Conservation (phyloP, 345 rosid genomes). For the Noccaea caerulescens region DNA sequence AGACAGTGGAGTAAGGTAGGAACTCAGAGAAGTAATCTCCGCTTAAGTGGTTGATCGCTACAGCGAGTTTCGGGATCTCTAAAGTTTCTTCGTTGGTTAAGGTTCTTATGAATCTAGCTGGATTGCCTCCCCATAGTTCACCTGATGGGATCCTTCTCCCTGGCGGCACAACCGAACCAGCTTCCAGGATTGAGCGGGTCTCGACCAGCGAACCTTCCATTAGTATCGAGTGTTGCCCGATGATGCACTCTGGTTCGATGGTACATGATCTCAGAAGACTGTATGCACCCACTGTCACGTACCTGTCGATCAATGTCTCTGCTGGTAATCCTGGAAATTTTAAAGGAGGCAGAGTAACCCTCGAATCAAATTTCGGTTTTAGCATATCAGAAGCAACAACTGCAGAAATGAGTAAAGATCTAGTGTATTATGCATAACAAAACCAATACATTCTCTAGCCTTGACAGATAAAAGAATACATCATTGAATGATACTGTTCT, state of each 20-base stretch:
- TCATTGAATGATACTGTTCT: neutral
- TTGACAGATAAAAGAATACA: neutral
- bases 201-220: conserved; percentile 98
- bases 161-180: conserved; percentile 94
- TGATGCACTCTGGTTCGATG: conserved; percentile 96
- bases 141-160: conserved; percentile 96
- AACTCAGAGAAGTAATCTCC: conserved; percentile 76
- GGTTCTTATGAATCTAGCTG: conserved; percentile 81
- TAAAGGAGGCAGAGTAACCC: conserved; percentile 13
- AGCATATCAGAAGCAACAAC: conserved; percentile 8
- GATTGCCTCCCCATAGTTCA: conserved; percentile 99
- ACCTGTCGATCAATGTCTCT: conserved; percentile 81
- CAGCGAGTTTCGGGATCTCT: conserved; percentile 96
- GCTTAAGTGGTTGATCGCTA: conserved; percentile 87
- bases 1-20: conserved; percentile 88
- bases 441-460: conserved; percentile 18
- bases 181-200: conserved; percentile 89
- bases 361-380: neutral
- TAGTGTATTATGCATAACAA: neutral
- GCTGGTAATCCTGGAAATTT: conserved; percentile 83
- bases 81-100: conserved; percentile 88
- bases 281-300: conserved; percentile 87
- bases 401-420: neutral
- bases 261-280: conserved; percentile 87
- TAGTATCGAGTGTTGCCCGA: conserved; percentile 94